Conservation (phyloP, 352 stramenopile species). For the Pythium folliculosum region DNA sequence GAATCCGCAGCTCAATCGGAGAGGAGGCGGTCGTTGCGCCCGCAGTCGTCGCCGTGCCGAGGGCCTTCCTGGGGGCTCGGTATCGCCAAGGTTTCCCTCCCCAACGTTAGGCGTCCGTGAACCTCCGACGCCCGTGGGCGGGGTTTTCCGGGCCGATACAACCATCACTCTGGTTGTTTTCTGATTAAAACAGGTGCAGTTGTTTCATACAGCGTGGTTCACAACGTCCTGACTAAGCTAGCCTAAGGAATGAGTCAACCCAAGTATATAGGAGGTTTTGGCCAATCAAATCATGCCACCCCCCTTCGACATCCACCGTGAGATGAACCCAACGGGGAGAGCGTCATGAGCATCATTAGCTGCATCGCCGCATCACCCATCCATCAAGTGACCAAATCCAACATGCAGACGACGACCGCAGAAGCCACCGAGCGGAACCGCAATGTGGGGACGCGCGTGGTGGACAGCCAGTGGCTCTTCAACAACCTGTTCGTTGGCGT, state of each 20-base stretch:
- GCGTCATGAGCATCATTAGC: too few species aligned
- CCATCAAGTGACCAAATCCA: too few species aligned
- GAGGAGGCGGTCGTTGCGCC: background rate
- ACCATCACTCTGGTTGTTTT: slow-evolving; percentile 7
- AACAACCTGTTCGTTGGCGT: slow-evolving; percentile 73
- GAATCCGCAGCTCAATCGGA: background rate
- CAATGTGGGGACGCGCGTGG: slow-evolving; percentile 16
- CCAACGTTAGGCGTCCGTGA: background rate
- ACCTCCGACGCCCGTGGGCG: slow-evolving; percentile 9
- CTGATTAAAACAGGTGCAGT: background rate
- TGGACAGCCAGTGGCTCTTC: slow-evolving; percentile 69
- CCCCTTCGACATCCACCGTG: too few species aligned
- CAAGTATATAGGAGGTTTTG: background rate
- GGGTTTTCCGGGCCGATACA: background rate
- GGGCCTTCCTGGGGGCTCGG: background rate
- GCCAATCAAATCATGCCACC: background rate
- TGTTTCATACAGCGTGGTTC: slow-evolving; percentile 6
- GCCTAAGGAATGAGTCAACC: slow-evolving; percentile 2
- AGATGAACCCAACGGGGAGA: too few species aligned
- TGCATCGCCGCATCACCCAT: too few species aligned
- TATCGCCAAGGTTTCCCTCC: slow-evolving; percentile 22
- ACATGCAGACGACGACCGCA: background rate
- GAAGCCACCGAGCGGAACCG: background rate
- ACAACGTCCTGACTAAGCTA: background rate
- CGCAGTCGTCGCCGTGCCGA: background rate